Conservation (phyloP, 139 green algal genomes). For the Pleodorina starrii region DNA sequence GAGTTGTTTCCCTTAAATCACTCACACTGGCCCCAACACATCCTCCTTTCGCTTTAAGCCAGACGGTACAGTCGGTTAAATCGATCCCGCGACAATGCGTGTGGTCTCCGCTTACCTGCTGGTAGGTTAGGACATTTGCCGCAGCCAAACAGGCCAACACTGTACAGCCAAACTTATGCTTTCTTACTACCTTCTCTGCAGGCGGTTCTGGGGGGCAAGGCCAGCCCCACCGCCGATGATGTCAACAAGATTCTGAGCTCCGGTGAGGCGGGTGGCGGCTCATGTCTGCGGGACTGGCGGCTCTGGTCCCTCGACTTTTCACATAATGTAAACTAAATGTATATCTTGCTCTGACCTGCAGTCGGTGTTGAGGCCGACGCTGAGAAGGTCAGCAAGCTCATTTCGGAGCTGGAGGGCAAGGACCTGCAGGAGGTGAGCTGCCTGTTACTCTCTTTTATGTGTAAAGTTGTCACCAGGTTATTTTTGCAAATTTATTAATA, state of each 20-base stretch:
- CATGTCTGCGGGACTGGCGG: background rate
- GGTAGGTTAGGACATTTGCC: constrained; percentile 48
- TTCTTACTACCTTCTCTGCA: constrained; percentile 33
- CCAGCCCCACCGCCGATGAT: constrained; percentile 75
- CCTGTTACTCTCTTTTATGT: background rate
- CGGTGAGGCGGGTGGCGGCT: constrained; percentile 46
- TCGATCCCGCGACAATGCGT: constrained; percentile 65
- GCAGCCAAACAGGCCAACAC: background rate
- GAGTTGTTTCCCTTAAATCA: too few relatives aligned
- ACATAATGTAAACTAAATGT: background rate
- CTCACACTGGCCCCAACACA: too few relatives aligned
- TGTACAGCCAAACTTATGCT: background rate
- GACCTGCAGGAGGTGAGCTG: constrained; percentile 66
- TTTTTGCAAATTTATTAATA: background rate
- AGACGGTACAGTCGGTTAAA: constrained; percentile 60
- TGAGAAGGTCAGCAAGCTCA: constrained; percentile 74
- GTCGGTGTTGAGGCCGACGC: constrained; percentile 82
- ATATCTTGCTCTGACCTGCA: constrained; percentile 45
- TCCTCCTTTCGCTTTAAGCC: constrained; percentile 30
- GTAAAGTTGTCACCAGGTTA: background rate
- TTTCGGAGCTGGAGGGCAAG: constrained; percentile 84
- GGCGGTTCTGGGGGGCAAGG: constrained; percentile 84
- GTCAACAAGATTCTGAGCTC: constrained; percentile 80
- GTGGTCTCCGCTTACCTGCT: constrained; percentile 75
- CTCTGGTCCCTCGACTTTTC: background rate